These are phyloP conservation scores for Tetrapisispora arboricola DNA, from an alignment of 805 yeast genomes.

Conservation along the genomic window DNA sequence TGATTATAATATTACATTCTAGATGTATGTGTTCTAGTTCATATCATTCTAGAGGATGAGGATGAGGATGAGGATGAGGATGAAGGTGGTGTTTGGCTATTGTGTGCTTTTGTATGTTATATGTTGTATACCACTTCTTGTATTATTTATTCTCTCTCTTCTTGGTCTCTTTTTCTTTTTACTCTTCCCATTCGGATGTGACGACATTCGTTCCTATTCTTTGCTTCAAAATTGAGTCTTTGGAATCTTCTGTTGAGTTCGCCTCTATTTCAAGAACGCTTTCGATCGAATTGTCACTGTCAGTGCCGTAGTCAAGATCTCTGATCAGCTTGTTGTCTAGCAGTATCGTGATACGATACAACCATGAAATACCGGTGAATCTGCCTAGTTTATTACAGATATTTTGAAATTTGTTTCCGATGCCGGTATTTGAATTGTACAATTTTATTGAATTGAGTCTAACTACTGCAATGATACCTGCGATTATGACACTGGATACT, in stretches of 20 bases:
- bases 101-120: no score
- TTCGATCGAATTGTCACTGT: background rate
- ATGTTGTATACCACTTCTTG: background rate
- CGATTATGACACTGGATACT: slow-evolving; percentile 58
- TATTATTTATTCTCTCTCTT: background rate
- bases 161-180: background rate
- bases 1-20: no score
- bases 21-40: no score
- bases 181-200: background rate
- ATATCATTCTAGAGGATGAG: no score
- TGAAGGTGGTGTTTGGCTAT: no score
- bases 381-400: slow-evolving; percentile 4
- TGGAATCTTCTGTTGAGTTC: background rate
- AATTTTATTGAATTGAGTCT: slow-evolving; percentile 32
- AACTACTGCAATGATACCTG: slow-evolving; percentile 39
- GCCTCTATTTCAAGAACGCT: background rate
- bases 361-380: slow-evolving; percentile 31
- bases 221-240: background rate
- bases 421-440: slow-evolving; percentile 5
- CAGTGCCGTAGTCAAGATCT: background rate
- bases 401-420: slow-evolving; percentile 4
- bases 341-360: background rate
- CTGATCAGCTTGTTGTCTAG: slow-evolving; percentile 1
- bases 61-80: no score
- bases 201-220: background rate